Percentiles rank a stretch among this genome's conserved stretches.
Conservation (phyloP, 257 asterid species). For the Jaltomata sinuosa region DNA sequence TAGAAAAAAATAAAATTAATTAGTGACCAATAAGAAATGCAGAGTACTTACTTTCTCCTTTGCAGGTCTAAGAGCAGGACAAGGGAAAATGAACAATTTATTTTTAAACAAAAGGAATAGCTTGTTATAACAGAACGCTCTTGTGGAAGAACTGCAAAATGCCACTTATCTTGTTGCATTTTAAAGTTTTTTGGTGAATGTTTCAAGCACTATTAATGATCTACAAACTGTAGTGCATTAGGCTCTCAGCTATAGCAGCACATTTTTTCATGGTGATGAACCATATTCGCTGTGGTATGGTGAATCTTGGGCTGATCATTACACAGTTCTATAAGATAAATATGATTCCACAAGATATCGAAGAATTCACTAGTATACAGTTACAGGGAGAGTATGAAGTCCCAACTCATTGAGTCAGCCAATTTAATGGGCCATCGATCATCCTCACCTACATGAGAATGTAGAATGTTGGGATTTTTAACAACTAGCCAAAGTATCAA, state of each 20-base stretch:
- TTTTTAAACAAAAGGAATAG: not conserved
- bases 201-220: not conserved
- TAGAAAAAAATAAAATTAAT: not conserved
- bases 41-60: not conserved
- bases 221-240: not conserved
- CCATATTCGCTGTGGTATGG: not conserved
- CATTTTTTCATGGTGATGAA: not conserved
- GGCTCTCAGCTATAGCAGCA: not conserved
- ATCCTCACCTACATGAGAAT: not conserved
- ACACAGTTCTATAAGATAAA: not conserved
- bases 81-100: not conserved
- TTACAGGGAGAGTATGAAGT: not conserved
- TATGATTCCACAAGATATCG: not conserved
- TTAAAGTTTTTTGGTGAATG: not conserved
- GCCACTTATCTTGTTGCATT: not conserved
- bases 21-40: not conserved
- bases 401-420: not conserved
- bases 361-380: not conserved
- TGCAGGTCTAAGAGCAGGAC: not conserved
- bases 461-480: not conserved
- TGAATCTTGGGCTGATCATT: not conserved
- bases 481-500: not conserved
- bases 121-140: not conserved
- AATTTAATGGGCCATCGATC: not conserved
- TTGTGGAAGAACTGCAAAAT: not conserved